These are phyloP conservation scores for Ustilago bromivora DNA, from an alignment of 1,284 basidiomycete species.

Conservation along the genomic window DNA sequence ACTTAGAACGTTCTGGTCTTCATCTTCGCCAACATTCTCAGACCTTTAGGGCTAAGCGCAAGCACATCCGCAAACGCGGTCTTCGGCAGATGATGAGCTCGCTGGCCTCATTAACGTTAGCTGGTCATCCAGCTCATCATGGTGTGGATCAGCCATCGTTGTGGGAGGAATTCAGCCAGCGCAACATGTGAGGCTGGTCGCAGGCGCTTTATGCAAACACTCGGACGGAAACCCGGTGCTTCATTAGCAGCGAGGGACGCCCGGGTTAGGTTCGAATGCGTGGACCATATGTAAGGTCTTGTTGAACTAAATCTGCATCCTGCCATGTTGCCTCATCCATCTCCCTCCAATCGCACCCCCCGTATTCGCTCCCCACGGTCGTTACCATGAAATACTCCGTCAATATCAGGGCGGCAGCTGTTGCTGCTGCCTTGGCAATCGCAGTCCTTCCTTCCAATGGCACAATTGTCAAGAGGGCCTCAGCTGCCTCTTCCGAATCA, in stretches of 20 bases:
- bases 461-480: slow-evolving; percentile 4
- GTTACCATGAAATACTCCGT: slow-evolving; percentile 9
- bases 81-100: no score
- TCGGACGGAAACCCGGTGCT: not conserved
- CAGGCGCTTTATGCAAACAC: no score
- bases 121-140: no score
- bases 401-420: not conserved
- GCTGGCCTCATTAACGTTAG: no score
- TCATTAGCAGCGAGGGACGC: not conserved
- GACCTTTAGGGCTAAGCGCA: no score
- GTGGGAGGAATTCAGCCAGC: no score
- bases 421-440: slow-evolving; percentile 5
- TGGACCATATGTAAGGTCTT: not conserved
- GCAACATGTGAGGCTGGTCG: no score
- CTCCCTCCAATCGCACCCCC: not conserved
- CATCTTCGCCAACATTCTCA: no score
- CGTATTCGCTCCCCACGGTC: not conserved
- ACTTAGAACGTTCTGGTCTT: no score
- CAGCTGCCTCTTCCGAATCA: not conserved
- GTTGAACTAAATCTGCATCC: not conserved
- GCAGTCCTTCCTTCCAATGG: not conserved
- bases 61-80: no score
- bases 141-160: no score
- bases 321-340: not conserved
- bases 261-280: not conserved